A percentile compares a stretch with the other conserved stretches of the same genome.
Conservation (phyloP, 2,329 filamentous ascomycete species). For the Paecilomyces niveus region DNA sequence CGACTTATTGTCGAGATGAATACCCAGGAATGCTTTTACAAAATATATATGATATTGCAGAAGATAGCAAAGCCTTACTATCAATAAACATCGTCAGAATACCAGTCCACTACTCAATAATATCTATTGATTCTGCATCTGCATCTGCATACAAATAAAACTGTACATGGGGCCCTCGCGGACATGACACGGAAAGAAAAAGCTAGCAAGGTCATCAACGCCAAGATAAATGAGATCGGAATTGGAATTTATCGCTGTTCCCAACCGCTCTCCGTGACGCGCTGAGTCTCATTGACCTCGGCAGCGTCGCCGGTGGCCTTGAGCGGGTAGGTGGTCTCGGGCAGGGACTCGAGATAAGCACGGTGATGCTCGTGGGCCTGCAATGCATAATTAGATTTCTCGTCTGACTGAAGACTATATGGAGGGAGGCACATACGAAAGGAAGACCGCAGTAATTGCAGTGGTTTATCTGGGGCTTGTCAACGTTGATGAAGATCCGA, state of each 20-base stretch:
- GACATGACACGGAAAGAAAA: not conserved
- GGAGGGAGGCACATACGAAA: constrained; percentile 60
- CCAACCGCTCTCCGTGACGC: constrained; percentile 51
- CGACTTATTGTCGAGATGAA: not conserved
- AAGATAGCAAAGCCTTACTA: not conserved
- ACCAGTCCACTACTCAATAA: not conserved
- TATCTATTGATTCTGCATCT: not conserved
- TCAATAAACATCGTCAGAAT: not conserved
- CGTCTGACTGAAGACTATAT: not conserved
- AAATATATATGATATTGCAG: not conserved
- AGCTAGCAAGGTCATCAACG: constrained; percentile 22
- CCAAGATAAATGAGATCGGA: constrained; percentile 12
- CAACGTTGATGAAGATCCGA: constrained; percentile 92
- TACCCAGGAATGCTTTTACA: not conserved
- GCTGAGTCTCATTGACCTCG: constrained; percentile 52
- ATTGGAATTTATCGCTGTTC: constrained; percentile 49
- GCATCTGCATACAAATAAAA: not conserved
- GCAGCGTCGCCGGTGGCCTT: constrained; percentile 52
- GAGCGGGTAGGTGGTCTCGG: constrained; percentile 75
- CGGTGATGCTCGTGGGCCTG: constrained; percentile 89
- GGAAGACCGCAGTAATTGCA: constrained; percentile 93
- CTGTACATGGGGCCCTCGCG: not conserved
- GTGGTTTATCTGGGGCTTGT: constrained; percentile 86
- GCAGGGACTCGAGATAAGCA: constrained; percentile 73
- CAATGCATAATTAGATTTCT: constrained; percentile 5